Evolutionary conservation across 495 filamentous ascomycete genomes (phyloP), one percentile per base, ranked within the genome.

Genomic region (Hypoxylon fragiforme): DNA sequence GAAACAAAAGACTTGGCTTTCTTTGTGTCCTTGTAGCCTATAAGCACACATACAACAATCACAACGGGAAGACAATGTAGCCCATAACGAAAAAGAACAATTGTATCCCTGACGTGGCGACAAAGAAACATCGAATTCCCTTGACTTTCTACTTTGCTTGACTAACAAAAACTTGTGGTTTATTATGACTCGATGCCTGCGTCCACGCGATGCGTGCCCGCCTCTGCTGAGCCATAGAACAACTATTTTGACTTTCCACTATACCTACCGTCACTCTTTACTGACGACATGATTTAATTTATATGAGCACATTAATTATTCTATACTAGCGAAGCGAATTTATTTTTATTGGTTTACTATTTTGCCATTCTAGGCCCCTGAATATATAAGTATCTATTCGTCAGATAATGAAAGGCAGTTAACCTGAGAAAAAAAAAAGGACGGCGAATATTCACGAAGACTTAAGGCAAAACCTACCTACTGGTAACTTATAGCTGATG

Each of bases 221-320:
- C 36, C 12, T 18, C 24, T 24, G 1, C 2, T 24, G 30, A 35
- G 24, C 22, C 41, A 19, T 34, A 43, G 44, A 47, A 37, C 14
- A 42, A 37, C n/a, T 34, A 31, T 40, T 60, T 54, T 55, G 30
- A 61, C 47, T 62, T 62, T 62, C 9, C 15, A 39, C 43, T 56
- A 51, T 28, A 19, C 3, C 14, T 36, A 28, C 30, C 9, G n/a
- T 34, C 43, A 40, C 36, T 44, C 42, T 14, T 52, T 32, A 42
- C 14, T 60, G 46, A 50, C 46, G 46, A 39, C 47, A 55, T 43
- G 21, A 39, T 56, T 52, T 39, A 26, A 45, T 43, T 51, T 28
- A 14, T 3, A 46, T 49, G 36, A 50, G 30, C 47, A 15, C 42
- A 52, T 44, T 48, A 16, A 36, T 28, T 24, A 20, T 54, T 40